These are phyloP conservation scores for Henckelia pumila DNA, from an alignment of 257 asterid genomes.

Conservation along the genomic window DNA sequence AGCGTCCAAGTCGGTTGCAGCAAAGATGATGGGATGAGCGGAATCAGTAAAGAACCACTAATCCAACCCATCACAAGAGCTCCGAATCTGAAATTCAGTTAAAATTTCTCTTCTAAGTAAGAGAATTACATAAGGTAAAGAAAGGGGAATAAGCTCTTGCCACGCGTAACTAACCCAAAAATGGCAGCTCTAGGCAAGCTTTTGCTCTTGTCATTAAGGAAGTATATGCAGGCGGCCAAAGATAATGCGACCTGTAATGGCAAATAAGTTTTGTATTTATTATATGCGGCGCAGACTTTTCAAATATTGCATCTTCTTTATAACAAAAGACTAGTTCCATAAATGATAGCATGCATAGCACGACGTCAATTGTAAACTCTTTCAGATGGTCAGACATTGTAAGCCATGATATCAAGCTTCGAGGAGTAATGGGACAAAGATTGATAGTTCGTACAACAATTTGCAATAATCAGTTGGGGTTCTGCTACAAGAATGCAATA, in stretches of 20 bases:
- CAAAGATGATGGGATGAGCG: conserved; percentile 64
- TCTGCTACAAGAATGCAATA: neutral
- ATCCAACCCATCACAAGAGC: conserved; percentile 87
- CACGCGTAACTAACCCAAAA: conserved; percentile 63
- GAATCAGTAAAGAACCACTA: conserved; percentile 71
- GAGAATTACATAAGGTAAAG: conserved; percentile 15
- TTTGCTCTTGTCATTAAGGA: conserved; percentile 92
- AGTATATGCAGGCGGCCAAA: conserved; percentile 89
- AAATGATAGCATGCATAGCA: too few species aligned
- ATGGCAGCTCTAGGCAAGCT: conserved; percentile 75
- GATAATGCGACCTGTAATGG: conserved; percentile 79
- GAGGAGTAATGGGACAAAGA: neutral
- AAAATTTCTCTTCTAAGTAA: conserved; percentile 13
- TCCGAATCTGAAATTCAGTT: conserved; percentile 55
- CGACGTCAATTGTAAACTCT: neutral
- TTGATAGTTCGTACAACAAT: neutral
- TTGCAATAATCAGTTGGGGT: neutral
- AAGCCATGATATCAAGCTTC: neutral
- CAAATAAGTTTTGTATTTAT: neutral
- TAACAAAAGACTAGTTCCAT: too few species aligned
- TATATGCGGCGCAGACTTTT: neutral
- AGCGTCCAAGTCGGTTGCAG: conserved; percentile 85
- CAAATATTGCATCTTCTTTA: neutral
- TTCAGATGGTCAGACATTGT: neutral
- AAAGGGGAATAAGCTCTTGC: conserved; percentile 7